Evolutionary conservation across 345 rosid genomes (phyloP).

Genomic region (Gossypium rotundifolium): DNA sequence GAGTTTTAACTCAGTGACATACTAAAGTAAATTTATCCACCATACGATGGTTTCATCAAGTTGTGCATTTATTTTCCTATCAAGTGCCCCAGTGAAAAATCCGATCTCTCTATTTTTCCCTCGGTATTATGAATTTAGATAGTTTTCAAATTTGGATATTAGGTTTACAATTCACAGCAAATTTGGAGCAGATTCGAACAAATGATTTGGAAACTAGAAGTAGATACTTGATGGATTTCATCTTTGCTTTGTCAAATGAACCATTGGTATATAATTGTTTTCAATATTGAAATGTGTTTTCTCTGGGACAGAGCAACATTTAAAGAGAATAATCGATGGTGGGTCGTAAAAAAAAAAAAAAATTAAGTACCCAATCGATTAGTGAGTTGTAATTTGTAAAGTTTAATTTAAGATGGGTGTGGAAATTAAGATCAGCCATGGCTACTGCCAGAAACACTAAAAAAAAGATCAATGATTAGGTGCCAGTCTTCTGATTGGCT

Average conservation of each 20-base stretch:
- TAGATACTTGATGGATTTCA: no score
- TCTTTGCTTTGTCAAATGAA: no score
- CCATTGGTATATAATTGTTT: no score
- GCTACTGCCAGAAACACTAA: neutral
- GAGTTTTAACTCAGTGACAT: slow-evolving; percentile 28
- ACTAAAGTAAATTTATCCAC: neutral
- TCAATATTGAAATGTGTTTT: no score
- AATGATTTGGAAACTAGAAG: neutral
- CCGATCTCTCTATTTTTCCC: neutral
- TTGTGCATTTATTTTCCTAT: slow-evolving; percentile 10
- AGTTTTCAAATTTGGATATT: no score
- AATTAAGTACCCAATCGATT: no score
- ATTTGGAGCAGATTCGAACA: neutral
- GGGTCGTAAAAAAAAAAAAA: no score
- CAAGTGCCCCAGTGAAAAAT: neutral
- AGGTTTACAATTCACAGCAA: neutral
- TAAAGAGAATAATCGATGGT: no score
- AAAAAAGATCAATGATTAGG: neutral
- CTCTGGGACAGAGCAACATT: no score
- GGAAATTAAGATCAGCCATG: neutral
- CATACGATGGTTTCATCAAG: neutral
- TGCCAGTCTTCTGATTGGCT: neutral
- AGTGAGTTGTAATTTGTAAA: no score
- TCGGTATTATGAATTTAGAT: no score
- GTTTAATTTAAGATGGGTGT: neutral